Percentiles rank a stretch among this genome's conserved stretches.
These are phyloP conservation scores for Balamuthia mandrillaris DNA, from an alignment of 208 protist genomes.

Conservation along the genomic window DNA sequence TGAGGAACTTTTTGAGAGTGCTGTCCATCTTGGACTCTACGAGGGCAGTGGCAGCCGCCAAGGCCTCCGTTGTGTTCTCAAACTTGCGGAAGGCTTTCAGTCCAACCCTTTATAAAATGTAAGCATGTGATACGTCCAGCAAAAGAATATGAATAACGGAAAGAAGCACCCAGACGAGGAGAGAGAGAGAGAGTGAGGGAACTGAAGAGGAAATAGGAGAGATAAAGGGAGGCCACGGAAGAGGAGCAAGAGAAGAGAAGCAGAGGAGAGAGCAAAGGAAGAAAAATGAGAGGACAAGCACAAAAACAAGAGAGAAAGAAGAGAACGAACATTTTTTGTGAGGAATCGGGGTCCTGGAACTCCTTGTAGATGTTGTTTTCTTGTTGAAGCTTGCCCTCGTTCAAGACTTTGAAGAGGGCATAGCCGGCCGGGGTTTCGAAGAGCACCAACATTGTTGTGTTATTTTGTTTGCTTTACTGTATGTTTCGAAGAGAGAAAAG, in stretches of 20 bases:
- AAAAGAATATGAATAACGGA: not conserved
- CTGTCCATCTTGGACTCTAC: conserved; percentile 93
- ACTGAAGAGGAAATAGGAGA: not conserved
- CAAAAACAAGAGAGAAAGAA: not conserved
- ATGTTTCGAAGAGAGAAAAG: no score
- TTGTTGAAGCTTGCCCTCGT: conserved; percentile 88
- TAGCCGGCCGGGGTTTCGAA: conserved; percentile 97
- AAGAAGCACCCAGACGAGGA: not conserved
- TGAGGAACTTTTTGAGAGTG: conserved; percentile 95
- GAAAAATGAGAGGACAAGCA: not conserved
- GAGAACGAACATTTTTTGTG: conserved; percentile 61
- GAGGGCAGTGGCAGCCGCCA: conserved; percentile 92
- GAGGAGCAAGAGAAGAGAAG: not conserved
- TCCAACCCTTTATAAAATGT: conserved; percentile 58
- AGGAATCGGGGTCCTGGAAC: conserved; percentile 63
- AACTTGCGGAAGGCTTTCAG: conserved; percentile 84
- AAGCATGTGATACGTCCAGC: not conserved
- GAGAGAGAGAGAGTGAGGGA: not conserved
- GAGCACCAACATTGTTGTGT: conserved; percentile 96
- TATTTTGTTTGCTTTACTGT: no score
- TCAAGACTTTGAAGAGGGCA: conserved; percentile 93
- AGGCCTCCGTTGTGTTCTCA: conserved; percentile 90
- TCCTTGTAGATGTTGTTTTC: conserved; percentile 80
- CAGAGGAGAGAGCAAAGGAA: not conserved
- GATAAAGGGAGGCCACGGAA: not conserved